Percentiles rank a stretch among this genome's conserved stretches.
Evolutionary conservation across 1,284 basidiomycete genomes (phyloP).

Genomic region (Apiotrichum mycotoxinovorans): DNA sequence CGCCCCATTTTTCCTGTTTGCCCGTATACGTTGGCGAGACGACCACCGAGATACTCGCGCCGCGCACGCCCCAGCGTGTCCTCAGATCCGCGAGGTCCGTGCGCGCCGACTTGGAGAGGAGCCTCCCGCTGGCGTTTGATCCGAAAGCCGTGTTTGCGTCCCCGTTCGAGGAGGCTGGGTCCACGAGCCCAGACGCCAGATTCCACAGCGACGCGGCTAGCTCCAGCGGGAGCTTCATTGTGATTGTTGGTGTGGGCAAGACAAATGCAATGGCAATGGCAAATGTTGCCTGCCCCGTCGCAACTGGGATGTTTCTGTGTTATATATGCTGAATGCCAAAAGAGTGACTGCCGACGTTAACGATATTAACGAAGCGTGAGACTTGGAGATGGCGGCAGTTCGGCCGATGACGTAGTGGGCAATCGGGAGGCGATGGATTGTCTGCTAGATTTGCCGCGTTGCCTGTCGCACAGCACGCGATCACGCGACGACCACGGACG

Average conservation of each 20-base stretch:
- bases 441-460: too few relatives aligned
- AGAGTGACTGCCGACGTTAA: too few relatives aligned
- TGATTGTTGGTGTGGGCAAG: not conserved
- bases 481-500: too few relatives aligned
- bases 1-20: not conserved
- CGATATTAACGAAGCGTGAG: not conserved
- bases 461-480: too few relatives aligned
- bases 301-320: not conserved
- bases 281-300: not conserved
- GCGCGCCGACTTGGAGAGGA: not conserved
- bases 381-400: not conserved
- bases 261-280: not conserved
- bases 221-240: not conserved
- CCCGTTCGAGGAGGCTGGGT: too few relatives aligned
- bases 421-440: too few relatives aligned
- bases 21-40: not conserved
- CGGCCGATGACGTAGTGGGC: not conserved
- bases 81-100: not conserved
- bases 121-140: not conserved
- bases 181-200: not conserved
- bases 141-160: too few relatives aligned
- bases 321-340: too few relatives aligned
- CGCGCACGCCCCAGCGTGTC: constrained; percentile 7
- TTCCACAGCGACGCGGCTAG: not conserved
- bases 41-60: constrained; percentile 3